Percentiles rank a stretch among this genome's conserved stretches.
phyloP scores from a whole-genome alignment of 2,329 filamentous ascomycete species.

The Gnomoniopsis sp. region DNA sequence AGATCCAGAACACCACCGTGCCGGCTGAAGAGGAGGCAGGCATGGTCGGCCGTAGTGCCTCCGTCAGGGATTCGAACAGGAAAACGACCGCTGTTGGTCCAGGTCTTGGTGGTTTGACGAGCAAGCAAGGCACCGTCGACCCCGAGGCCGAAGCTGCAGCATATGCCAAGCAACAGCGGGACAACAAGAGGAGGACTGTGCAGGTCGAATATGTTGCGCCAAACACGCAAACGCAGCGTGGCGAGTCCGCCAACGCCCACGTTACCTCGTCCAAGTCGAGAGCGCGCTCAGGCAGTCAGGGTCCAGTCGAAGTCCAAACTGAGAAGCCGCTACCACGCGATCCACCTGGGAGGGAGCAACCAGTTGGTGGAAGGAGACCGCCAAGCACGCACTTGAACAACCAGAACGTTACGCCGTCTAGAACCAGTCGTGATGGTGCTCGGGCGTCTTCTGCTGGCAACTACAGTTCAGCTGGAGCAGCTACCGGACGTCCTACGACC shows the following conservation, averaged over 20 bases:
- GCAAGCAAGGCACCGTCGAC: constrained; percentile 73
- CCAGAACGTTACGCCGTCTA: constrained; percentile 43
- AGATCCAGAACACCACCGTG: constrained; percentile 78
- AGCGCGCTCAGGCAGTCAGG: constrained; percentile 52
- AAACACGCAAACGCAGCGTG: constrained; percentile 78
- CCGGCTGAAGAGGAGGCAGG: constrained; percentile 59
- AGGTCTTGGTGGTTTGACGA: constrained; percentile 60
- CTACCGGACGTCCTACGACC: constrained; percentile 66
- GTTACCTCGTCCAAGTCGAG: constrained; percentile 42
- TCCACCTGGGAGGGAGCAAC: constrained; percentile 44
- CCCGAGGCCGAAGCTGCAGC: constrained; percentile 53
- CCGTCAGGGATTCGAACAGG: constrained; percentile 83
- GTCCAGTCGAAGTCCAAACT: constrained; percentile 42
- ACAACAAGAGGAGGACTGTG: constrained; percentile 89
- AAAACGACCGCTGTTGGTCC: constrained; percentile 45
- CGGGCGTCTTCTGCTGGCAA: constrained; percentile 53
- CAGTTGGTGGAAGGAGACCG: constrained; percentile 37
- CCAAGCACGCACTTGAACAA: constrained; percentile 45
- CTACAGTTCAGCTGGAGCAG: constrained; percentile 47
- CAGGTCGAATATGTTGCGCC: constrained; percentile 98
- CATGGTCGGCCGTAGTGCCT: constrained; percentile 77
- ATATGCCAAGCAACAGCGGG: constrained; percentile 65
- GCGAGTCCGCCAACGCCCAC: constrained; percentile 36
- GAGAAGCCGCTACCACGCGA: constrained; percentile 62
- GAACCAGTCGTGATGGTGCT: constrained; percentile 45